Percentiles rank a stretch among this genome's conserved stretches.
phyloP scores from a whole-genome alignment of 2,329 filamentous ascomycete species.

The Diaporthe australafricana region DNA sequence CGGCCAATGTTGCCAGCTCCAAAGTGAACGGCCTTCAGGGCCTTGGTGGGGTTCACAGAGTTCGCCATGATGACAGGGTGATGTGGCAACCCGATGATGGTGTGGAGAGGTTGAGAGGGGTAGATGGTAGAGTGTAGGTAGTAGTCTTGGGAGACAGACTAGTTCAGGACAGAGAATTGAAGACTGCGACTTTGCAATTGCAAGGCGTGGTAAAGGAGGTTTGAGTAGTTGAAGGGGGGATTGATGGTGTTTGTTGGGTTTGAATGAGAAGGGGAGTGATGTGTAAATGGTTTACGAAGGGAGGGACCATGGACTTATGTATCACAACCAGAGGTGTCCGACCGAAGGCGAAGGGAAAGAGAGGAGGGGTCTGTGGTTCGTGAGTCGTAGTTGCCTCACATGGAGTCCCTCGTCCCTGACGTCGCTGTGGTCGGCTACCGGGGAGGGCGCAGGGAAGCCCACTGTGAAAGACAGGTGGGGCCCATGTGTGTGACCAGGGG shows the following conservation, averaged over 20 bases:
- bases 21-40: conserved; percentile 81
- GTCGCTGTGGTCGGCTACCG: conserved; percentile 31
- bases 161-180: background rate
- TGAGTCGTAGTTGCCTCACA: conserved; percentile 33
- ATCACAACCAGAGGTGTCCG: conserved; percentile 14
- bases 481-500: conserved; percentile 14
- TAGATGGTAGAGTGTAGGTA: background rate
- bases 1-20: conserved; percentile 89
- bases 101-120: background rate
- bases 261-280: background rate
- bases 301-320: conserved; percentile 34
- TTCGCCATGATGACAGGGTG: conserved; percentile 51
- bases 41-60: conserved; percentile 50
- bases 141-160: background rate
- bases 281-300: background rate
- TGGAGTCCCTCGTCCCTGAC: conserved; percentile 36
- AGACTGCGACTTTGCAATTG: background rate
- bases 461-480: conserved; percentile 15
- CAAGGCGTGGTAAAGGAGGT: background rate
- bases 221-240: background rate
- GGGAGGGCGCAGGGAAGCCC: conserved; percentile 13
- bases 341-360: conserved; percentile 12
- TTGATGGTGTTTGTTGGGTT: conserved; percentile 5
- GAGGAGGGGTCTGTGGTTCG: conserved; percentile 34
- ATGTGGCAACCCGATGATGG: background rate